Base-by-base conservation (phyloP, 441 rosid genomes). In the Metrosideros polymorpha region DNA sequence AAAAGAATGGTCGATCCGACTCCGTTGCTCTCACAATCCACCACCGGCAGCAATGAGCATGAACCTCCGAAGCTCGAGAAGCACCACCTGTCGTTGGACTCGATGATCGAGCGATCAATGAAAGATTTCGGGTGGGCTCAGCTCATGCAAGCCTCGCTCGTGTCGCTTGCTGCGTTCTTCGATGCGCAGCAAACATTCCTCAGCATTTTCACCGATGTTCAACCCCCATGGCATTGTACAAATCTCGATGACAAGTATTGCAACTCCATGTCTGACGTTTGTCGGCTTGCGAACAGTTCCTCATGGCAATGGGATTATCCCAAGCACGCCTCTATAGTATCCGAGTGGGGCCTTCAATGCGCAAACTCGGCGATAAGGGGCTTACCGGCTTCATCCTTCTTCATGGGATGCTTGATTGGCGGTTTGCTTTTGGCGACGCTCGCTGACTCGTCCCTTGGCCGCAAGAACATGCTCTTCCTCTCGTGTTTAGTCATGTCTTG, bases 121-220 rank as follows among this genome's bases (percentile, higher is more conserved):
- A 94, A 91, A 88, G 89, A 84, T 35, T 94, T 92, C 12, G 90
- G 94, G 6, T 89, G 90, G 89, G 88, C 89, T 19, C 96, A 96
- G 84, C 88, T 96, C 84, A 9, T 93, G 27, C 96, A 93, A 85
- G 92, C 95, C 32, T 9, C 90, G 7, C 83, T 95, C n/a, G 95
- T 96, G 12, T 93, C 98, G 2, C n/a, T 91, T 55, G 91, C 97
- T 24, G 91, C 93, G 86, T 85, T 92, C 43, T 95, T 96, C 54
- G 98, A 96, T 49, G 97, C 94, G 13, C 98, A 96, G 56, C 98
- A 96, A 76, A 90, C 95, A 0, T 95, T 94, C 90, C 90, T 96
- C 24, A 93, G 92, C 55, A 92, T 95, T 18, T 94, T 93, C 91
- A 89, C 98, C 0, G 97, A 96, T 82, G 88, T 91, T 2, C 94